Percentiles rank a stretch among this genome's conserved stretches.
These are phyloP conservation scores for Macaranga tanarius DNA, from an alignment of 441 rosid species.

Conservation along the genomic window DNA sequence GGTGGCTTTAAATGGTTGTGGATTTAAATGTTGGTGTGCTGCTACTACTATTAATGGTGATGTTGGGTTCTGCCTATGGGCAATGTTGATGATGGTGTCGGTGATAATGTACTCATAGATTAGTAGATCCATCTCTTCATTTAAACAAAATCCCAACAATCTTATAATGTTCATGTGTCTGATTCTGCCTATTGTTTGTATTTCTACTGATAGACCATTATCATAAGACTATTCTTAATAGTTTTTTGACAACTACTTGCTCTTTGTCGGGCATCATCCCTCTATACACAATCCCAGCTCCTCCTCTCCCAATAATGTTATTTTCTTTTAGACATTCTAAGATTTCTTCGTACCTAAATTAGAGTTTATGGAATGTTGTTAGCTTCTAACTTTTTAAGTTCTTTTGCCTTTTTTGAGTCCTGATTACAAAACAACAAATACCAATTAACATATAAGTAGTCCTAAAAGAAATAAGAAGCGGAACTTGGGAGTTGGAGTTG, in stretches of 20 bases:
- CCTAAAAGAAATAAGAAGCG: conserved; percentile 68
- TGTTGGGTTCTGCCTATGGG: no score
- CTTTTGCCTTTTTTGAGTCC: conserved; percentile 43
- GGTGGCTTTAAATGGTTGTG: no score
- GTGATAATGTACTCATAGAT: conserved; percentile 81
- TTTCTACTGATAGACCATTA: conserved; percentile 72
- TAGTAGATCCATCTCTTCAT: conserved; percentile 60
- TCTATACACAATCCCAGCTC: conserved; percentile 74
- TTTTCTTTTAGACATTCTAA: conserved; percentile 72
- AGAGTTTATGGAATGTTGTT: conserved; percentile 74
- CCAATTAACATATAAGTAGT: conserved; percentile 56
- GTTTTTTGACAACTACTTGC: conserved; percentile 74
- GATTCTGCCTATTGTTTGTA: conserved; percentile 71
- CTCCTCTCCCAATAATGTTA: conserved; percentile 79
- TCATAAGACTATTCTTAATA: conserved; percentile 60
- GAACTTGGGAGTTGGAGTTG: conserved; percentile 38
- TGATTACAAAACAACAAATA: conserved; percentile 58
- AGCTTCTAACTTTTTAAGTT: conserved; percentile 62
- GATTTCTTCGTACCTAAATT: conserved; percentile 56
- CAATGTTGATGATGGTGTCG: no score
- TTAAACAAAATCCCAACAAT: conserved; percentile 60
- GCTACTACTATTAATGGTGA: no score
- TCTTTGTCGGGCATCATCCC: conserved; percentile 72
- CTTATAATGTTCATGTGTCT: conserved; percentile 74
- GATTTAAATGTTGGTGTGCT: no score